Evolutionary conservation across 345 rosid species (phyloP).

Genomic region (Salix koriyanagi): DNA sequence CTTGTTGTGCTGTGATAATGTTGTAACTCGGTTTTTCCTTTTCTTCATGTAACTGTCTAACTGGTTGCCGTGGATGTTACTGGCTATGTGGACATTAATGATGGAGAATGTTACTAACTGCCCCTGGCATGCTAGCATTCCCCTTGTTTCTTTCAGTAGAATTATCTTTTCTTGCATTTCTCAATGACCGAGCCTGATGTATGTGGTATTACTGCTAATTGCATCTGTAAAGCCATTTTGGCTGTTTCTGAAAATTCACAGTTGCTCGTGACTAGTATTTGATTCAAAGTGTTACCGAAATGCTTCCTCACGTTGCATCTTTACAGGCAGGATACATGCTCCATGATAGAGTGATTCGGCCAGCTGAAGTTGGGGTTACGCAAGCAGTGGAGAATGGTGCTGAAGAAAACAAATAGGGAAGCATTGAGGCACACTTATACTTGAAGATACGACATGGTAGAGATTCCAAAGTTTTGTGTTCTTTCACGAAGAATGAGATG

Average conservation of each 20-base stretch:
- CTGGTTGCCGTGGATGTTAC: not conserved
- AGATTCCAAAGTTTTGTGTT: conserved; percentile 16
- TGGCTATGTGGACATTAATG: not conserved
- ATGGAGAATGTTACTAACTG: not conserved
- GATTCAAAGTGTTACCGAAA: not conserved
- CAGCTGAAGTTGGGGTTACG: conserved; percentile 96
- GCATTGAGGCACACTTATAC: conserved; percentile 29
- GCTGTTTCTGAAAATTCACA: not conserved
- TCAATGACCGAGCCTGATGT: not conserved
- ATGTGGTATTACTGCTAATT: not conserved
- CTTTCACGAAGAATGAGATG: not conserved
- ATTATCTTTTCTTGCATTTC: not conserved
- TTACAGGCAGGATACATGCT: conserved; percentile 78
- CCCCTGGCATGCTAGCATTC: not conserved
- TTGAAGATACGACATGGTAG: conserved; percentile 19
- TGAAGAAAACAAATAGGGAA: not conserved
- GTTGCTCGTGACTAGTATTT: not conserved
- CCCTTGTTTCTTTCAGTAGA: not conserved
- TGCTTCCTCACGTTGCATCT: not conserved
- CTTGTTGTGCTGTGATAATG: not conserved
- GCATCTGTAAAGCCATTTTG: not conserved
- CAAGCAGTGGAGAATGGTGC: conserved; percentile 37
- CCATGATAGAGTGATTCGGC: conserved; percentile 74
- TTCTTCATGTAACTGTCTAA: not conserved
- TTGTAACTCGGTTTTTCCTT: not conserved